Evolutionary conservation across 768 basidiomycete species (phyloP), one percentile per base, ranked within the genome.

Genomic region (Tylopilus plumbeoviolaceoides): DNA sequence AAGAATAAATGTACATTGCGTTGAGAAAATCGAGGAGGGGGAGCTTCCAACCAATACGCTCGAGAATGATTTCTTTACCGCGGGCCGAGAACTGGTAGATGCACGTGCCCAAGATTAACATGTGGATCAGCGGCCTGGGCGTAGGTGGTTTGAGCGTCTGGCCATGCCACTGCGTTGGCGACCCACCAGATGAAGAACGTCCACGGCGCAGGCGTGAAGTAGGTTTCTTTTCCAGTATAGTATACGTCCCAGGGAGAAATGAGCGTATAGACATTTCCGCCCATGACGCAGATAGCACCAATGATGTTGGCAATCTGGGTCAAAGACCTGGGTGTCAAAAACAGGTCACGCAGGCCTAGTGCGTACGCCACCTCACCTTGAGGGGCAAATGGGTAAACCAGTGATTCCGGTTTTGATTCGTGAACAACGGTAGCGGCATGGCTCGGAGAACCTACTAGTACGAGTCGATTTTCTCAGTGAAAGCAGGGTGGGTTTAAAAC

Each of bases 1-100:
- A 83, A 33, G 83, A 71, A 67, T 77, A 82, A 55, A 86, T 74
- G 70, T 82, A 84, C 70, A 84, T 75, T 9, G 80, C 74, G 67
- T 84, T 87, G 62, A 87, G 73, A 51, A 87, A 67, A 33, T 72
- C 81, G 54, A 89, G 74, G 27, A 87, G 72, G 14, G 82, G 79
- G 59, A 89, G 78, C 17, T 81, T 70, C 82, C 84, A 89, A n/a
- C 74, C 73, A 53, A 89, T 78, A 40, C 79, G 80, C 48, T 86
- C 82, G 46, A 87, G 70, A 53, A 85, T 75, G 64, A 81, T 68
- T 41, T 72, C 70, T 63, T 82, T 82, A 18, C 83, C 84, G 27
- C 69, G 67, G 38, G 72, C 70, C 54, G 76, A 77, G 69, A 82
- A 82, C 54, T 81, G 80, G 66, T 80, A 83, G 68, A 85, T 70